Conservation (phyloP, 1,139 yeast species). For the Tardiomyces blankii region DNA sequence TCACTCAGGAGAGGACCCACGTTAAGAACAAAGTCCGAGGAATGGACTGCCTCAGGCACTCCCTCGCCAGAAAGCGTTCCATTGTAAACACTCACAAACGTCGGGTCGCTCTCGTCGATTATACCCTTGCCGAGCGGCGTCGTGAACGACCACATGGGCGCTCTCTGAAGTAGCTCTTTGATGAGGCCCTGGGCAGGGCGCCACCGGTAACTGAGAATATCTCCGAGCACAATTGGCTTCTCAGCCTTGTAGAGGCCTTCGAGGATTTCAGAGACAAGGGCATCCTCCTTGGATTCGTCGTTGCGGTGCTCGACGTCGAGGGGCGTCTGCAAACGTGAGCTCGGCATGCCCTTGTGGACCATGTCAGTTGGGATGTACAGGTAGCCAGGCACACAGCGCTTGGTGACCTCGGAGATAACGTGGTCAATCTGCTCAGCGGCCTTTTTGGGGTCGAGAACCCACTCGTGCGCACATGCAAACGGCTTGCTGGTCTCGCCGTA, state of each 20-base stretch:
- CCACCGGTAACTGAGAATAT: slow-evolving; percentile 51
- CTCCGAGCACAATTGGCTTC: slow-evolving; percentile 56
- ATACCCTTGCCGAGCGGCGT: slow-evolving; percentile 44
- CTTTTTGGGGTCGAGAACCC: slow-evolving; percentile 36
- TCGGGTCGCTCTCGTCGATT: slow-evolving; percentile 48
- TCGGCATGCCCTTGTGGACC: slow-evolving; percentile 39
- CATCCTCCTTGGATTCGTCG: slow-evolving; percentile 13
- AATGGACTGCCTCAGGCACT: slow-evolving; percentile 28
- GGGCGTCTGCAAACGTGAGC: slow-evolving; percentile 7
- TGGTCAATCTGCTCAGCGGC: slow-evolving; percentile 53
- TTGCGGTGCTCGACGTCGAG: slow-evolving; percentile 8
- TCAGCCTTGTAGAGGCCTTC: slow-evolving; percentile 38
- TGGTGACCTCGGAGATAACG: slow-evolving; percentile 45
- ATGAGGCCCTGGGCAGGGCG: slow-evolving; percentile 30
- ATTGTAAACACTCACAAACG: slow-evolving; percentile 54
- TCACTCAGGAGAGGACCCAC: slow-evolving; percentile 33
- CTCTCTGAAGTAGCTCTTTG: slow-evolving; percentile 34
- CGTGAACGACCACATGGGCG: slow-evolving; percentile 36
- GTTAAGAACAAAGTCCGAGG: slow-evolving; percentile 28
- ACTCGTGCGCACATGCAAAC: slow-evolving; percentile 48
- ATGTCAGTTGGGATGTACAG: slow-evolving; percentile 64
- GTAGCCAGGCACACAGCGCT: slow-evolving; percentile 66
- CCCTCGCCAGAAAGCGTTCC: slow-evolving; percentile 40
- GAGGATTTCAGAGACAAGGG: slow-evolving; percentile 37
- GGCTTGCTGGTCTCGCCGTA: slow-evolving; percentile 53